These are phyloP conservation scores for Diaporthe citri DNA, from an alignment of 2,329 filamentous ascomycete species.

Conservation along the genomic window DNA sequence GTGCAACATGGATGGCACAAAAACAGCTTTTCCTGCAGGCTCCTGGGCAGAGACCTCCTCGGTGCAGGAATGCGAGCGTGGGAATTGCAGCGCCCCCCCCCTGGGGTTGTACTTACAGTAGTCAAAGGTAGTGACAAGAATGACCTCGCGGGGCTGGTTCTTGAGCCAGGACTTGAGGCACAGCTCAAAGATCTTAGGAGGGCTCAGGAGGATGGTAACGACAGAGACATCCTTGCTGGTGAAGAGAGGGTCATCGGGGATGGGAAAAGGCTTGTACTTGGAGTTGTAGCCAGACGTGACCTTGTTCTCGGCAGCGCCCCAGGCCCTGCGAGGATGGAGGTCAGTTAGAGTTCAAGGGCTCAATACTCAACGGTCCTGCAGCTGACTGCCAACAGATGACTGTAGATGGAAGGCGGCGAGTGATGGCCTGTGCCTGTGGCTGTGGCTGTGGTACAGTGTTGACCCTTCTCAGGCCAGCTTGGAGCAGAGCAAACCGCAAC, in stretches of 20 bases:
- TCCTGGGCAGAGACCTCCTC: no score
- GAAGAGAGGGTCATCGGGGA: background rate
- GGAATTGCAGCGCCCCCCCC: background rate
- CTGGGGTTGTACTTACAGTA: background rate
- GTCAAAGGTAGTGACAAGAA: slow-evolving; percentile 17
- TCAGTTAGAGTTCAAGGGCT: background rate
- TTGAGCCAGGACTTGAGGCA: slow-evolving; percentile 28
- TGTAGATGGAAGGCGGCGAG: background rate
- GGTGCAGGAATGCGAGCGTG: background rate
- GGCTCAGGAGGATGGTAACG: background rate
- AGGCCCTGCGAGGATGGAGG: background rate
- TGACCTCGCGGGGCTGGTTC: slow-evolving; percentile 13
- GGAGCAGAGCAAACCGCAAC: no score
- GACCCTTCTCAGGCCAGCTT: no score
- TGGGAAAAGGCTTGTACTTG: slow-evolving; percentile 16
- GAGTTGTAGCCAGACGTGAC: background rate
- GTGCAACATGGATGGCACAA: no score
- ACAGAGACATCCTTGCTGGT: slow-evolving; percentile 30
- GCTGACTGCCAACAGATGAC: background rate
- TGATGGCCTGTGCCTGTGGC: background rate
- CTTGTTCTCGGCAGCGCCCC: slow-evolving; percentile 1
- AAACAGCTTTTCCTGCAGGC: background rate
- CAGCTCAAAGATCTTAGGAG: slow-evolving; percentile 8
- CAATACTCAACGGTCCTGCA: background rate
- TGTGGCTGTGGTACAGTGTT: background rate